Evolutionary conservation across 208 protist genomes (phyloP).

Genomic region (Strigomonas oncopelti): DNA sequence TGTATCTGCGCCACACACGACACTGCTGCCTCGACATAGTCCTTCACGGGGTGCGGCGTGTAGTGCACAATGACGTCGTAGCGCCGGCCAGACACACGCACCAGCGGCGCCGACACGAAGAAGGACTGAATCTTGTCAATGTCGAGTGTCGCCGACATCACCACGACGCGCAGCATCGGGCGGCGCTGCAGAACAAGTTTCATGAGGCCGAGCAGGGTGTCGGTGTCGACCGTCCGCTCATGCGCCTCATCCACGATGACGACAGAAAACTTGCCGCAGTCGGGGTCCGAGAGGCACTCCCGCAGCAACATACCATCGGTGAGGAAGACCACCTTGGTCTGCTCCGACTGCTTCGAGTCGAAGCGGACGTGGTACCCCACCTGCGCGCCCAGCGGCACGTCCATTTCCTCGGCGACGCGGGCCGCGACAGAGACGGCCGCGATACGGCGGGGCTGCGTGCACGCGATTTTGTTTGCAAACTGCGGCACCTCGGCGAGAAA

Average conservation of each 20-base stretch:
- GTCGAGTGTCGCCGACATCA: conserved; percentile 96
- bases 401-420: conserved; percentile 90
- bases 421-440: conserved; percentile 91
- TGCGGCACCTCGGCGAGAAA: conserved; percentile 87
- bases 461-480: conserved; percentile 93
- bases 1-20: conserved; percentile 71
- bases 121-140: conserved; percentile 96
- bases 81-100: conserved; percentile 96
- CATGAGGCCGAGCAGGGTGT: conserved; percentile 93
- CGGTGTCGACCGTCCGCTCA: conserved; percentile 95
- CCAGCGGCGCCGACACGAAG: conserved; percentile 94
- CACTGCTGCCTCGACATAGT: conserved; percentile 91
- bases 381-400: conserved; percentile 82
- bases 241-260: conserved; percentile 96
- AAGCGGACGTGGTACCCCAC: conserved; percentile 93
- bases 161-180: conserved; percentile 83
- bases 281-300: no score
- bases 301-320: conserved; percentile 93
- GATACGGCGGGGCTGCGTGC: conserved; percentile 92
- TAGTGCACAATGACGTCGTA: conserved; percentile 86
- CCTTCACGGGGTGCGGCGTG: conserved; percentile 74
- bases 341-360: conserved; percentile 82
- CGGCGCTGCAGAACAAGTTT: conserved; percentile 76
- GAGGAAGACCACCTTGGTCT: conserved; percentile 90
- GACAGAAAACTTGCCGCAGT: no score